Percentiles rank a stretch among this genome's conserved stretches.
These are phyloP conservation scores for Yamadazyma sp. DNA, from an alignment of 1,139 yeast species.

Conservation along the genomic window DNA sequence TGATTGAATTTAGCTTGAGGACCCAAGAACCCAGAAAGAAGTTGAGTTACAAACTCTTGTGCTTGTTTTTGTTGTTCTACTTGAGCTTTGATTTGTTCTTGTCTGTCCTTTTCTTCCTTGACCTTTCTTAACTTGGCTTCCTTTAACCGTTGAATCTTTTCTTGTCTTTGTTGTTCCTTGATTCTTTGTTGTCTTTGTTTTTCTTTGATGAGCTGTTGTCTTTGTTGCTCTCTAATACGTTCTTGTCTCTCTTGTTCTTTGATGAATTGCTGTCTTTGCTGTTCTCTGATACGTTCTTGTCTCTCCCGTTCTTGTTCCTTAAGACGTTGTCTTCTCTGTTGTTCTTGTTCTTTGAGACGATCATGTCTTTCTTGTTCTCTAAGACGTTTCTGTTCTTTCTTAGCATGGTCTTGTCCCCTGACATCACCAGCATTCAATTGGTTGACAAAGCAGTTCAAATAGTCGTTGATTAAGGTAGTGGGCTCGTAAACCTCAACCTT, in stretches of 20 bases:
- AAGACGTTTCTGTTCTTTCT: slow-evolving; percentile 12
- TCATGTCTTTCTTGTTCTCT: slow-evolving; percentile 17
- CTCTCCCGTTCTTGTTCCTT: slow-evolving; percentile 10
- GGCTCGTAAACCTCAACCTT: slow-evolving; percentile 6
- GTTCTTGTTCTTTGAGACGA: slow-evolving; percentile 14
- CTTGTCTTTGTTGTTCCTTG: slow-evolving; percentile 18
- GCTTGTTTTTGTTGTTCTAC: slow-evolving; percentile 14
- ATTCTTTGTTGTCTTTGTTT: slow-evolving; percentile 11
- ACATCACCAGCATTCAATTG: slow-evolving; percentile 6
- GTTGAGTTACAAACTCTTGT: slow-evolving; percentile 15
- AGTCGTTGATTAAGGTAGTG: slow-evolving; percentile 9
- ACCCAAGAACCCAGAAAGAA: slow-evolving; percentile 12
- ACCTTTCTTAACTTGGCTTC: slow-evolving; percentile 18
- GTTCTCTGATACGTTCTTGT: slow-evolving; percentile 11
- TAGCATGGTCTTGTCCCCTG: slow-evolving; percentile 16
- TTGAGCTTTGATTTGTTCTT: slow-evolving; percentile 20
- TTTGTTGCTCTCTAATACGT: slow-evolving; percentile 11
- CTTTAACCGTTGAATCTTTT: slow-evolving; percentile 15
- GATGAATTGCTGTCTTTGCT: slow-evolving; percentile 11
- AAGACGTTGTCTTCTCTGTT: slow-evolving; percentile 11
- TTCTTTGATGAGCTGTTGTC: slow-evolving; percentile 10
- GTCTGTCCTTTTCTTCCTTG: slow-evolving; percentile 13
- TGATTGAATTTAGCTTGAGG: slow-evolving; percentile 3
- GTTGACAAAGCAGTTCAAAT: slow-evolving; percentile 9
- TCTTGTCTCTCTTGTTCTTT: slow-evolving; percentile 11